These are phyloP conservation scores for Amborella trichopoda DNA, from an alignment of 164 flowering plant species.

Conservation along the genomic window DNA sequence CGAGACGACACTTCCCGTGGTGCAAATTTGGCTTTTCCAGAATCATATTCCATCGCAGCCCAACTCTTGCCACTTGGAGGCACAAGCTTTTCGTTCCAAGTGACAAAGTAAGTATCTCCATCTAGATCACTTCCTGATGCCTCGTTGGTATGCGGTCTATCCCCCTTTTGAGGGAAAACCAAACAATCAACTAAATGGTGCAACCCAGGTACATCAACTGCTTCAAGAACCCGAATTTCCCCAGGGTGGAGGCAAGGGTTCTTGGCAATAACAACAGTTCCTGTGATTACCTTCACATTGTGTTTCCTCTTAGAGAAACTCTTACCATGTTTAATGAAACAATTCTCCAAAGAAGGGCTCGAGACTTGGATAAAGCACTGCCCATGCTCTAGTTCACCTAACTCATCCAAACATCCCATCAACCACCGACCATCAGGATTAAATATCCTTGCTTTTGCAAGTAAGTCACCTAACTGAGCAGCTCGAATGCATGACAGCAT, in stretches of 20 bases:
- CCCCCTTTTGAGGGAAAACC: constrained; percentile 91
- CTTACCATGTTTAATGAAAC: constrained; percentile 68
- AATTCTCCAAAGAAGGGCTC: constrained; percentile 48
- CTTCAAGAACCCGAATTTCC: constrained; percentile 79
- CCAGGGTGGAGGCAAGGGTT: constrained; percentile 99
- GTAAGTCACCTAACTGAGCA: constrained; percentile 70
- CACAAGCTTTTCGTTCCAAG: constrained; percentile 77
- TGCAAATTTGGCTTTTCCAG: constrained; percentile 35
- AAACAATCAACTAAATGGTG: constrained; percentile 84
- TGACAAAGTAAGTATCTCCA: constrained; percentile 86
- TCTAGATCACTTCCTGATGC: constrained; percentile 99
- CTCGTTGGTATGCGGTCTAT: constrained; percentile 83
- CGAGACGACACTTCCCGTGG: constrained; percentile 23
- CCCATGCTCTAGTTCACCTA: constrained; percentile 75
- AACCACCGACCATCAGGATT: constrained; percentile 81
- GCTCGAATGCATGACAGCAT: constrained; percentile 74
- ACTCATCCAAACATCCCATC: constrained; percentile 88
- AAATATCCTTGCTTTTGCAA: constrained; percentile 81
- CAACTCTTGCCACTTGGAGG: constrained; percentile 79
- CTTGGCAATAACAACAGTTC: constrained; percentile 68
- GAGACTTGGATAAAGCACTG: constrained; percentile 93
- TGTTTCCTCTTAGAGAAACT: constrained; percentile 33
- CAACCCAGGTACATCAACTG: constrained; percentile 68
- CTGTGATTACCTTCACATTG: constrained; percentile 42
- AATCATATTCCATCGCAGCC: constrained; percentile 67